Conservation (phyloP, 495 filamentous ascomycete species). For the Paragyromitra xinjiangensis region DNA sequence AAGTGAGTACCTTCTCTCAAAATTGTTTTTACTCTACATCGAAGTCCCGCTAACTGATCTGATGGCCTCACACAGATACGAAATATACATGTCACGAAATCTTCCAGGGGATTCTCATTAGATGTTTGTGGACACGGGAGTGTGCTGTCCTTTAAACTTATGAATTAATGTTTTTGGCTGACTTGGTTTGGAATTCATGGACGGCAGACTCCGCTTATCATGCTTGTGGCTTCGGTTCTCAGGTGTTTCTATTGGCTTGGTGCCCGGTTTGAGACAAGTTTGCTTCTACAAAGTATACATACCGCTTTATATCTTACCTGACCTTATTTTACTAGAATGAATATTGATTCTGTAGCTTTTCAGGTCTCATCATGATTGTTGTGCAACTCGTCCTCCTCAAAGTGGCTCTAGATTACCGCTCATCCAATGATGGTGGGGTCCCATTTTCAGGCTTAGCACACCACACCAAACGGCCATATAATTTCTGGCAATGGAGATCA, state of each 20-base stretch:
- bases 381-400: constrained; percentile 86
- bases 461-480: constrained; percentile 71
- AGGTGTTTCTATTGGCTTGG: constrained; percentile 97
- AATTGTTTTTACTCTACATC: neutral
- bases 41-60: constrained; percentile 17
- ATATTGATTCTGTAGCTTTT: neutral
- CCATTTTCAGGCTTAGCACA: constrained; percentile 62
- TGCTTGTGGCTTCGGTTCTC: constrained; percentile 91
- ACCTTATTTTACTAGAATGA: neutral
- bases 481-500: constrained; percentile 93
- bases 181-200: neutral
- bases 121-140: constrained; percentile 51
- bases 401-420: constrained; percentile 87
- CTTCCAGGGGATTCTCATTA: constrained; percentile 85
- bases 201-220: constrained; percentile 91
- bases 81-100: constrained; percentile 81
- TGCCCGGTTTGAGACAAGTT: constrained; percentile 77
- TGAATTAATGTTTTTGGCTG: constrained; percentile 10
- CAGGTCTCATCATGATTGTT: constrained; percentile 75
- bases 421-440: constrained; percentile 59
- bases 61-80: constrained; percentile 68
- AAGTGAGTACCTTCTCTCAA: constrained; percentile 28
- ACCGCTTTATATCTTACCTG: neutral
- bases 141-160: constrained; percentile 1
- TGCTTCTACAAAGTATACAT: constrained; percentile 76